phyloP scores from a whole-genome alignment of 352 stramenopile genomes.

The Globisporangium paroecandrum region DNA sequence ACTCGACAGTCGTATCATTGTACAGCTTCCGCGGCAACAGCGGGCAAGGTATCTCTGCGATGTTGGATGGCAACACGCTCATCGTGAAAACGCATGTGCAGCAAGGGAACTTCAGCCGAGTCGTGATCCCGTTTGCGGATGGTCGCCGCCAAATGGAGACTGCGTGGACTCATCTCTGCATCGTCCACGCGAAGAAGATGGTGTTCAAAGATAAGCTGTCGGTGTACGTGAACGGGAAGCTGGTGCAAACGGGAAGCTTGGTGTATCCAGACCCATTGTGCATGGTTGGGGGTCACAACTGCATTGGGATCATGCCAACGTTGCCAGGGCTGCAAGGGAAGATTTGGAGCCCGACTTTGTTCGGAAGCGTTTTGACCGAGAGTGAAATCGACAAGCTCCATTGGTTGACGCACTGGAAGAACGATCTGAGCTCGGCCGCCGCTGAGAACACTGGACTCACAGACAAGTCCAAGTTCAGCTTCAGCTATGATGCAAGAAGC shows the following conservation, averaged over 20 bases:
- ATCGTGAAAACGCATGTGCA: slow-evolving; percentile 50
- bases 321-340: slow-evolving; percentile 54
- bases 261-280: slow-evolving; percentile 67
- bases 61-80: slow-evolving; percentile 50
- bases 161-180: slow-evolving; percentile 67
- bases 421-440: slow-evolving; percentile 46
- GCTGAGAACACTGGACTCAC: slow-evolving; percentile 58
- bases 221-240: slow-evolving; percentile 61
- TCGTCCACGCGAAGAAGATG: slow-evolving; percentile 87
- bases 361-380: slow-evolving; percentile 59
- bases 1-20: slow-evolving; percentile 34
- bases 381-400: slow-evolving; percentile 66
- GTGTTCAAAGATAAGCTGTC: slow-evolving; percentile 86
- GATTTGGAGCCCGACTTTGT: slow-evolving; percentile 76
- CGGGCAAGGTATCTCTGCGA: slow-evolving; percentile 64
- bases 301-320: slow-evolving; percentile 57
- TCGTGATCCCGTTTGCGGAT: slow-evolving; percentile 55
- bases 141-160: slow-evolving; percentile 46
- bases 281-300: slow-evolving; percentile 70
- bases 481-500: slow-evolving; percentile 74
- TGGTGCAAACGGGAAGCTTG: slow-evolving; percentile 61
- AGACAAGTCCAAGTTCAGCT: slow-evolving; percentile 80
- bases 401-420: slow-evolving; percentile 79
- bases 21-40: slow-evolving; percentile 77
- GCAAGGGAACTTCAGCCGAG: slow-evolving; percentile 42